Base-by-base conservation (phyloP, 2,329 filamentous ascomycete genomes). In the Phialemoniopsis sp. region DNA sequence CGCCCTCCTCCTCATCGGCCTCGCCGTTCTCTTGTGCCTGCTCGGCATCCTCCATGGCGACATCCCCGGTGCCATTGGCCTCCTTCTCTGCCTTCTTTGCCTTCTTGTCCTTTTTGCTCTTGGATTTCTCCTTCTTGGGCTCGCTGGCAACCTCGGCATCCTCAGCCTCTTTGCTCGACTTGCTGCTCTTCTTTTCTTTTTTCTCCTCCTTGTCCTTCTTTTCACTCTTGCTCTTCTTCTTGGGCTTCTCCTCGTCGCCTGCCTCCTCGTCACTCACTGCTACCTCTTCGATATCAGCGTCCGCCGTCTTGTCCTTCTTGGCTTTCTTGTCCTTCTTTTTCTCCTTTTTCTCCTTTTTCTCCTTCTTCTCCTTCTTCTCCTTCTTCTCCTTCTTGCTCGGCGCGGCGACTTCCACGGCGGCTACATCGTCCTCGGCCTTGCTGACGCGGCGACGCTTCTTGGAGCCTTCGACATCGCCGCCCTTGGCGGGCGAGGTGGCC, bases 91-190 rank as follows among this genome's bases (percentile, higher is more conserved):
- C 21, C 9, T 32, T 36, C 36, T 28, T 48, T 26, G 55, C 50
- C 34, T 59, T 59, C 43, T 60, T 54, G 41, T 51, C 52, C 35
- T 66, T 64, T 42, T 62, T 61, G 40, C 59, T 58, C 34, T 57
- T 55, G 42, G 55, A 60, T 40, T 40, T 51, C 36, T 55, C 52
- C 26, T 47, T 42, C 15, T 45, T 41, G 31, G 50, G 40, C 40
- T 49, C 42, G 10, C 35, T 32, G 32, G 41, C 32, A 19, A 35
- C 45, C 13, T 18, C 29, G 42, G 43, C 18, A 21, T 19, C 13
- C 18, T 15, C 29, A 14, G 32, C 13, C 21, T 32, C 40, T 32
- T 40, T 37, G 18, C 29, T 17, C 5, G 35, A 41, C n/a, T 45
- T 38, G n/a, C 44, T 29, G 15, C 29, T 49, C 47, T 14, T 46